These are phyloP conservation scores for Eutypa lata DNA, from an alignment of 2,329 filamentous ascomycete genomes.

Conservation along the genomic window DNA sequence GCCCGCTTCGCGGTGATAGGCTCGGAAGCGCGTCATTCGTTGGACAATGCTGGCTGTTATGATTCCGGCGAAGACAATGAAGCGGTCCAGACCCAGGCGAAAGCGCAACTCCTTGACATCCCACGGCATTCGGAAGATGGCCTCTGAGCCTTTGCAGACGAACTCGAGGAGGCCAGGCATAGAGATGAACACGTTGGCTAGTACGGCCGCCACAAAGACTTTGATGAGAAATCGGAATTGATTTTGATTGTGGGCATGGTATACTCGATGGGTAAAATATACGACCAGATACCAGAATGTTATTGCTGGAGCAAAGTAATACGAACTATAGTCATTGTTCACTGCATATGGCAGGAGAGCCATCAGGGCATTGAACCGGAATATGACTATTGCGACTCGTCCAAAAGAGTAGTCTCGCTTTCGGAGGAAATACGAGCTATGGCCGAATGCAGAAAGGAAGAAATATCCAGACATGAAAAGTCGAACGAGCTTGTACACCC, in stretches of 20 bases:
- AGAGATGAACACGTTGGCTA: conserved; percentile 30
- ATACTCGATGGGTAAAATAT: conserved; percentile 48
- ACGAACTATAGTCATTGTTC: conserved; percentile 52
- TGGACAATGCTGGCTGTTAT: conserved; percentile 41
- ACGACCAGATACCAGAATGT: conserved; percentile 62
- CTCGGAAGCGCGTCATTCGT: conserved; percentile 23
- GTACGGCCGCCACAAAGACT: conserved; percentile 39
- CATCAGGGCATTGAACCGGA: conserved; percentile 56
- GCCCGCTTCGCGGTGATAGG: not conserved
- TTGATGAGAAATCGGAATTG: conserved; percentile 43
- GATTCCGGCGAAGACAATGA: conserved; percentile 56
- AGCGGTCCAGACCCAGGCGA: conserved; percentile 49
- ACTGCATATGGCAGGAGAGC: conserved; percentile 53
- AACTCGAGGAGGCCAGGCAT: conserved; percentile 41
- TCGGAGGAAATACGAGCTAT: conserved; percentile 55
- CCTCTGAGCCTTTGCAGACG: conserved; percentile 32
- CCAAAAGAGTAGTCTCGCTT: conserved; percentile 55
- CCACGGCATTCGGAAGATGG: conserved; percentile 46
- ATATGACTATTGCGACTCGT: conserved; percentile 49
- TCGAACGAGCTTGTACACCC: conserved; percentile 53
- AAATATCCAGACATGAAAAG: conserved; percentile 56
- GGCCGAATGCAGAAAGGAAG: conserved; percentile 61
- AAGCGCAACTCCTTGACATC: conserved; percentile 47
- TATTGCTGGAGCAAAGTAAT: conserved; percentile 57
- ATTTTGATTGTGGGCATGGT: conserved; percentile 39